phyloP scores from a whole-genome alignment of 2,329 filamentous ascomycete genomes.

The Diplodia seriata region DNA sequence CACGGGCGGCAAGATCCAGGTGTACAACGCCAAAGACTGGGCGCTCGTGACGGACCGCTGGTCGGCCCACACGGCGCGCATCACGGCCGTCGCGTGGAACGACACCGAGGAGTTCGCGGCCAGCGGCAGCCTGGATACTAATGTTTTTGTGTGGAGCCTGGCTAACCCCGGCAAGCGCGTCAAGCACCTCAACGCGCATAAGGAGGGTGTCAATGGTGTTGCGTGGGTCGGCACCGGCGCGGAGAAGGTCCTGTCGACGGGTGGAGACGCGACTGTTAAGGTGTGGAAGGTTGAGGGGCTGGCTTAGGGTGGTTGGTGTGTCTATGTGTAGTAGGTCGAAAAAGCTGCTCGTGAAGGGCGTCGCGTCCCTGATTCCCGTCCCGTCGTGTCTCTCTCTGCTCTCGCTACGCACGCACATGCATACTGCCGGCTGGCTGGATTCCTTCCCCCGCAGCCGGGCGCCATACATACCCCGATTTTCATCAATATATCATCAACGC shows the following conservation, averaged over 20 bases:
- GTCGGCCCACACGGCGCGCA: slow-evolving; percentile 73
- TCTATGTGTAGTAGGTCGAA: too few species aligned
- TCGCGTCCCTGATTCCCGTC: too few species aligned
- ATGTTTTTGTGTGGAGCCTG: slow-evolving; percentile 91
- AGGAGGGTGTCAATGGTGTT: slow-evolving; percentile 91
- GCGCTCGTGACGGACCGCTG: slow-evolving; percentile 80
- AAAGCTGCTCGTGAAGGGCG: too few species aligned
- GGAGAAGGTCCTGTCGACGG: slow-evolving; percentile 75
- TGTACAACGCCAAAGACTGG: slow-evolving; percentile 67
- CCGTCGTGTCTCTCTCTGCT: too few species aligned
- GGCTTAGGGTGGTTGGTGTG: slow-evolving; percentile 16
- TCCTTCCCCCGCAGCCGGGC: too few species aligned
- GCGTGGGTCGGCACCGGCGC: slow-evolving; percentile 67
- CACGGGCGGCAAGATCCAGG: slow-evolving; percentile 83
- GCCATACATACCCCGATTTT: too few species aligned
- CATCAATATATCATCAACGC: too few species aligned
- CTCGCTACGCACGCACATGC: too few species aligned
- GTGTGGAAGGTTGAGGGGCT: slow-evolving; percentile 75
- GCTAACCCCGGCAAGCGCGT: slow-evolving; percentile 81
- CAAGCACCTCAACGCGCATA: slow-evolving; percentile 87
- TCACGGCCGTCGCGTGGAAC: slow-evolving; percentile 79
- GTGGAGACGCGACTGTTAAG: slow-evolving; percentile 90
- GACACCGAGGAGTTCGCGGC: slow-evolving; percentile 72
- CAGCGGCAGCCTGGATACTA: slow-evolving; percentile 87
- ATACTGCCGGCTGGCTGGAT: too few species aligned